Evolutionary conservation across 768 basidiomycete species (phyloP).

Genomic region (Gloeopeniophorella convolvens): DNA sequence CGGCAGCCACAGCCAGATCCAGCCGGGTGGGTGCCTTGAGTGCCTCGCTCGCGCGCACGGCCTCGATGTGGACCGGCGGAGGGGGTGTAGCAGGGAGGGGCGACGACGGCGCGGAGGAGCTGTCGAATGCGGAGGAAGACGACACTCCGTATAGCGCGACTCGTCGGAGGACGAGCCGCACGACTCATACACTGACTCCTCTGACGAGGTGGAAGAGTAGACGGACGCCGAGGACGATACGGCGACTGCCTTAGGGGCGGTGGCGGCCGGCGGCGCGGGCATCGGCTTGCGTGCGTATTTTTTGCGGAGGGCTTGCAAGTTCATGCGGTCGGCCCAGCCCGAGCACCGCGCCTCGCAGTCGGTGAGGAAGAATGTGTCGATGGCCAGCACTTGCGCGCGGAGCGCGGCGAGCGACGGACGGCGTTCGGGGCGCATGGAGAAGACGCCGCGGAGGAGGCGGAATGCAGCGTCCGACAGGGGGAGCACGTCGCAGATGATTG

Average conservation of each 20-base stretch:
- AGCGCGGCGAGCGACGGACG: conserved; percentile 63
- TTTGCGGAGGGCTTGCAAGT: neutral
- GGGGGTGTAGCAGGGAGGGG: neutral
- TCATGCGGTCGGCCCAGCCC: conserved; percentile 1
- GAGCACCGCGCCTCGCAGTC: conserved; percentile 32
- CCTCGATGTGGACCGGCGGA: neutral
- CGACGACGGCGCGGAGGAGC: neutral
- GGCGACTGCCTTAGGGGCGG: too few species aligned
- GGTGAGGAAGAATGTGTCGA: conserved; percentile 58
- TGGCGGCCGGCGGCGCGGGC: neutral
- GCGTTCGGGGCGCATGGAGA: conserved; percentile 52
- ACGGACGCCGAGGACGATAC: neutral
- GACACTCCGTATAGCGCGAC: too few species aligned
- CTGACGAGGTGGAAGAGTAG: neutral
- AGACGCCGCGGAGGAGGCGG: conserved; percentile 46
- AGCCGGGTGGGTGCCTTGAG: too few species aligned
- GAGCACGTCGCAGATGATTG: neutral
- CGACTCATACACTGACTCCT: too few species aligned
- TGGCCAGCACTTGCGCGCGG: conserved; percentile 44
- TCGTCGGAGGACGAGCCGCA: too few species aligned
- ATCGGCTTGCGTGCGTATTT: neutral
- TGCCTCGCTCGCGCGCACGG: neutral
- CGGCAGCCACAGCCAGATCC: too few species aligned
- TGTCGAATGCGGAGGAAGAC: conserved; percentile 8
- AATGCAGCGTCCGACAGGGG: conserved; percentile 34